Percentiles rank a stretch among this genome's conserved stretches.
Conservation (phyloP, 306 rosid genomes). For the Begonia loranthoides region DNA sequence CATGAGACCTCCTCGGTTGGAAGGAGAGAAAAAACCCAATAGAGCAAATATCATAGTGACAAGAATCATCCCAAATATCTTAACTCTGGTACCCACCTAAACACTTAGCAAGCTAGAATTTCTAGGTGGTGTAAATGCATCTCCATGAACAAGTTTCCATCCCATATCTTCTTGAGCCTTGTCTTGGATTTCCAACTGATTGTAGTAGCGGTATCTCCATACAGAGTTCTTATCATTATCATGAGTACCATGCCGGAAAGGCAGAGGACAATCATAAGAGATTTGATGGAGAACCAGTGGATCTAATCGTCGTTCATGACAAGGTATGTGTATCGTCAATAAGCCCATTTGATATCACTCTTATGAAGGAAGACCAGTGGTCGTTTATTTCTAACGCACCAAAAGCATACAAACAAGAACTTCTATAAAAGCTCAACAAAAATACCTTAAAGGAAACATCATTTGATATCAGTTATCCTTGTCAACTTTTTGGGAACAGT, state of each 20-base stretch:
- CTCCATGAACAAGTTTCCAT: conserved; percentile 99
- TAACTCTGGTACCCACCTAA: conserved; percentile 93
- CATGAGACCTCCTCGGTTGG: conserved; percentile 98
- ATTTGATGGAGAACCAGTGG: conserved; percentile 98
- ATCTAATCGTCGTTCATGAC: conserved; percentile 99
- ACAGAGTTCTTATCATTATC: conserved; percentile 99
- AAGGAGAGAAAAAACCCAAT: conserved; percentile 94
- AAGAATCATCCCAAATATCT: conserved; percentile 89
- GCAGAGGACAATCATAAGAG: conserved; percentile 97
- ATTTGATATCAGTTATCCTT: conserved; percentile 49
- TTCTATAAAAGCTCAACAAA: conserved; percentile 9
- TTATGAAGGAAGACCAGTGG: conserved; percentile 31
- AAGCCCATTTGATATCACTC: conserved; percentile 96
- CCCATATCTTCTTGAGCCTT: conserved; percentile 99
- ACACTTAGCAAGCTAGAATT: conserved; percentile 88
- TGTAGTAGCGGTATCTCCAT: conserved; percentile 92
- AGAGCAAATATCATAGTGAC: conserved; percentile 95
- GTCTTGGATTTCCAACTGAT: conserved; percentile 95
- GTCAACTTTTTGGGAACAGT: conserved; percentile 86
- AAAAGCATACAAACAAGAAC: background rate
- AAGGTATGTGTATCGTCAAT: conserved; percentile 98
- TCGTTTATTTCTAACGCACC: conserved; percentile 7
- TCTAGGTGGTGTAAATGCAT: conserved; percentile 78
- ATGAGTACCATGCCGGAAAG: conserved; percentile 99
- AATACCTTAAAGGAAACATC: conserved; percentile 92